phyloP scores from a whole-genome alignment of 148 eudicot species.

The Agrostemma githago region DNA sequence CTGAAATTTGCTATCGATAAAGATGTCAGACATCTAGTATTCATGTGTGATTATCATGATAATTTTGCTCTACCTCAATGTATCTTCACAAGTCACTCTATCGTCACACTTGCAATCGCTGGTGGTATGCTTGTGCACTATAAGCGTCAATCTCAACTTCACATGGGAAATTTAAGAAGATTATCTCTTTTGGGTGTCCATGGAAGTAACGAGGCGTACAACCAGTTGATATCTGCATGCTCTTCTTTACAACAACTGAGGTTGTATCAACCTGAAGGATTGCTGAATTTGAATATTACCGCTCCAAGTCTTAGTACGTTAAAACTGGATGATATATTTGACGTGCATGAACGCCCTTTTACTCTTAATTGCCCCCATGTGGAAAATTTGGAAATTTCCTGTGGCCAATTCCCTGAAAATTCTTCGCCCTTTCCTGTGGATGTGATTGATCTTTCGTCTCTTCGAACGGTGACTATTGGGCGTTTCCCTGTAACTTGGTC shows the following conservation, averaged over 20 bases:
- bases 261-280: background rate
- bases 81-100: conserved; percentile 7
- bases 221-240: background rate
- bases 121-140: background rate
- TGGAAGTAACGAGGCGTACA: background rate
- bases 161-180: background rate
- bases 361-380: conserved; percentile 2
- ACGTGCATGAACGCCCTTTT: too few relatives aligned
- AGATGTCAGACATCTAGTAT: background rate
- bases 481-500: background rate
- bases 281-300: background rate
- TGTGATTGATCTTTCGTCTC: conserved; percentile 3
- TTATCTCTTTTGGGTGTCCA: background rate
- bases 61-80: background rate
- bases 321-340: background rate
- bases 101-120: background rate
- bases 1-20: background rate
- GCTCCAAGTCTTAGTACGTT: background rate
- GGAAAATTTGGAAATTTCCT: background rate
- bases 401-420: too few relatives aligned
- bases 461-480: background rate
- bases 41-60: too few relatives aligned
- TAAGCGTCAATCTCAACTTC: background rate
- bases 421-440: background rate
- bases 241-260: background rate